phyloP scores from a whole-genome alignment of 371 early-diverging fungal species.

The Mortierella sp. region DNA sequence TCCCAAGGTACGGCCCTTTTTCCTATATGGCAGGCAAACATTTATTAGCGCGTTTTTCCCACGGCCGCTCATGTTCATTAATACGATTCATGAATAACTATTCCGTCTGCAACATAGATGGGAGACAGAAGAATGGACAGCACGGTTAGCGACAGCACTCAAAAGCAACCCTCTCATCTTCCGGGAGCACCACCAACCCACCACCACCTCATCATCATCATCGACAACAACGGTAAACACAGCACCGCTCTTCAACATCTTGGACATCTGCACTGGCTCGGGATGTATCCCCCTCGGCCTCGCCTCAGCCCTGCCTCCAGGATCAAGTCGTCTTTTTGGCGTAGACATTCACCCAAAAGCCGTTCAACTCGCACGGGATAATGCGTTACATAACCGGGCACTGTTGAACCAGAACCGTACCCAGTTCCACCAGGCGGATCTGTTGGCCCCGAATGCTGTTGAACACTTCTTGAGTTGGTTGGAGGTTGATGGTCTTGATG shows the following conservation, averaged over 20 bases:
- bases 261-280: conserved; percentile 91
- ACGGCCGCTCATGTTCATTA: not conserved
- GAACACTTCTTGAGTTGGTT: conserved; percentile 22
- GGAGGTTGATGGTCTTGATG: not conserved
- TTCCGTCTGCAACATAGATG: conserved; percentile 63
- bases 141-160: conserved; percentile 64
- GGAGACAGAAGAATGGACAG: conserved; percentile 96
- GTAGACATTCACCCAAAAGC: conserved; percentile 66
- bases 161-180: conserved; percentile 23
- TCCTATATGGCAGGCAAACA: not conserved
- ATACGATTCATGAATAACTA: conserved; percentile 1
- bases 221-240: not conserved
- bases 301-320: conserved; percentile 68
- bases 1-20: conserved; percentile 75
- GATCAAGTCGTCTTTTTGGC: conserved; percentile 54
- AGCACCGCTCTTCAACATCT: conserved; percentile 65
- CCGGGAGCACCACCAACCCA: conserved; percentile 1
- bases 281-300: conserved; percentile 90
- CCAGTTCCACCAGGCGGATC: conserved; percentile 64
- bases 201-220: conserved; percentile 11
- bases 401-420: conserved; percentile 47
- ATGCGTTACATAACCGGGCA: conserved; percentile 32
- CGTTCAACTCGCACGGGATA: conserved; percentile 58
- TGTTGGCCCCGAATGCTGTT: conserved; percentile 47
- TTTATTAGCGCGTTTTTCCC: not conserved